Percentiles rank a stretch among this genome's conserved stretches.
These are phyloP conservation scores for Aspergillus transmontanensis DNA, from an alignment of 2,329 filamentous ascomycete species.

Conservation along the genomic window DNA sequence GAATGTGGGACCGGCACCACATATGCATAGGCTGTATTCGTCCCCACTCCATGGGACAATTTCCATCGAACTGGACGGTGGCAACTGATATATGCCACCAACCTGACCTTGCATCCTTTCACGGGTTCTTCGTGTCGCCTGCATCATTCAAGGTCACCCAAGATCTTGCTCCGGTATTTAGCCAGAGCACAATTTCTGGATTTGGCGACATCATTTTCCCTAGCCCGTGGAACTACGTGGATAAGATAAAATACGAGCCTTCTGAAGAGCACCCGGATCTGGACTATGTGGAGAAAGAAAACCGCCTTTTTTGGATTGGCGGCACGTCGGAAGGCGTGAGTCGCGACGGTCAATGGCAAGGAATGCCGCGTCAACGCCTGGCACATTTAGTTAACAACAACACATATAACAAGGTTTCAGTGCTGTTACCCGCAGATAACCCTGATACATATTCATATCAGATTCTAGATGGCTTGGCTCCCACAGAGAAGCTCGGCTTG, in stretches of 20 bases:
- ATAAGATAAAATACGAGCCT: conserved; percentile 57
- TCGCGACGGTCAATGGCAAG: conserved; percentile 62
- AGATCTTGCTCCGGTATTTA: conserved; percentile 73
- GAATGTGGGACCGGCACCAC: conserved; percentile 64
- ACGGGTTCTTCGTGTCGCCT: conserved; percentile 71
- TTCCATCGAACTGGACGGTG: conserved; percentile 66
- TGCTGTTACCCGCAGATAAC: conserved; percentile 57
- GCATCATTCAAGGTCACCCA: conserved; percentile 64
- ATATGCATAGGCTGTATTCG: conserved; percentile 66
- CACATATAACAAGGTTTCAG: conserved; percentile 50
- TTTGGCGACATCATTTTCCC: conserved; percentile 80
- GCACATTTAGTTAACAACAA: conserved; percentile 69
- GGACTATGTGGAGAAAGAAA: conserved; percentile 63
- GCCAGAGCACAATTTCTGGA: conserved; percentile 69
- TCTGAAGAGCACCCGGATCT: conserved; percentile 55
- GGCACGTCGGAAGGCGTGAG: conserved; percentile 60
- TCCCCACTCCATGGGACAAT: conserved; percentile 68
- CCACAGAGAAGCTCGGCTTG: conserved; percentile 51
- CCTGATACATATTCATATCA: conserved; percentile 58
- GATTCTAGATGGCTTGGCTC: conserved; percentile 46
- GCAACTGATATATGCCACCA: conserved; percentile 73
- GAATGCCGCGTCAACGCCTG: conserved; percentile 70
- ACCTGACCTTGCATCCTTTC: conserved; percentile 72
- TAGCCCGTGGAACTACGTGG: conserved; percentile 62
- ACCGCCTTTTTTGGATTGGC: conserved; percentile 75